Evolutionary conservation across 2,329 filamentous ascomycete genomes (phyloP).

Genomic region (Paradendryphiella salina): DNA sequence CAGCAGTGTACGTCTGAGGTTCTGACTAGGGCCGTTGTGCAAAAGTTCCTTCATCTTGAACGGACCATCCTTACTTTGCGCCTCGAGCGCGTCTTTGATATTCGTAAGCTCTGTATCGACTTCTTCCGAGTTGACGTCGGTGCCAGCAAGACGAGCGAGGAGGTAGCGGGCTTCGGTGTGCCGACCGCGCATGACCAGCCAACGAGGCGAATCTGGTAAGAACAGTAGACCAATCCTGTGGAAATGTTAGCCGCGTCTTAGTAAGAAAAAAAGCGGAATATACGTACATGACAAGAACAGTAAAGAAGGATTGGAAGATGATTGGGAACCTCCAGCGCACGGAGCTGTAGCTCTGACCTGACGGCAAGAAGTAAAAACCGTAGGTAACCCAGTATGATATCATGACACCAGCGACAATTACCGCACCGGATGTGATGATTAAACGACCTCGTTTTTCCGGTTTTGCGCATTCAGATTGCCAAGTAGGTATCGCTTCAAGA

Average conservation of each 20-base stretch:
- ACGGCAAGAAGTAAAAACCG: conserved; percentile 31
- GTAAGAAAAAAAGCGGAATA: too few relatives aligned
- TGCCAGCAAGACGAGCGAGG: conserved; percentile 16
- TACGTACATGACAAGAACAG: conserved; percentile 11
- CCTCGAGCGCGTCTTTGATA: conserved; percentile 49
- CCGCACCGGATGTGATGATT: conserved; percentile 47
- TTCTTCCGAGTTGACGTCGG: conserved; percentile 27
- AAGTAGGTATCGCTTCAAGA: conserved; percentile 11
- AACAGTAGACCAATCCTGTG: conserved; percentile 12
- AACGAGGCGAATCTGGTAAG: conserved; percentile 47
- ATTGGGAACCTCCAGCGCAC: conserved; percentile 45
- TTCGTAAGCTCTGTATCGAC: conserved; percentile 35
- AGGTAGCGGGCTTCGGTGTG: conserved; percentile 43
- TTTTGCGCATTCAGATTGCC: conserved; percentile 35
- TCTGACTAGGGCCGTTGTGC: conserved; percentile 51
- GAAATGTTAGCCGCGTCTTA: background rate
- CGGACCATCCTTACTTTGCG: conserved; percentile 42
- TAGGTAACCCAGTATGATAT: conserved; percentile 45
- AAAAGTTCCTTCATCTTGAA: conserved; percentile 44
- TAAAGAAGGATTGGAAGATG: conserved; percentile 14
- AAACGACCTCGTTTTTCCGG: conserved; percentile 39
- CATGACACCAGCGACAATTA: conserved; percentile 44
- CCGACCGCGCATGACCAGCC: conserved; percentile 53
- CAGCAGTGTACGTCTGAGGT: conserved; percentile 48
- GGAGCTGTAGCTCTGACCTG: conserved; percentile 3